Conservation (phyloP, 768 basidiomycete species). For the Infundibulicybe gibba region DNA sequence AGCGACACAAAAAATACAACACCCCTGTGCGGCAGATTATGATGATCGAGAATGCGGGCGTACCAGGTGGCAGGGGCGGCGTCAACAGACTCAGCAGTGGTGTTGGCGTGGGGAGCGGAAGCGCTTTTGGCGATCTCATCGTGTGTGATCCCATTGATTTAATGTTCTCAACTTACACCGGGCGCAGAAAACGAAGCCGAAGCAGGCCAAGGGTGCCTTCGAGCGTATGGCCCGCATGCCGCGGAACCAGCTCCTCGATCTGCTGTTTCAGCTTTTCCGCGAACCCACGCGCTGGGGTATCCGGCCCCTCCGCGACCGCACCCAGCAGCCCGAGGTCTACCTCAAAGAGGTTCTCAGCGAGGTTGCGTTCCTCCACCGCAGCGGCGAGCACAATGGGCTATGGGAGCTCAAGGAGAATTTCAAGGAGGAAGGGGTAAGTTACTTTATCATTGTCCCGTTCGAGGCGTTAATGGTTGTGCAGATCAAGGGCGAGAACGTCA, state of each 20-base stretch:
- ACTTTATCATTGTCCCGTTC: background rate
- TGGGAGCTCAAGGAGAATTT: conserved; percentile 80
- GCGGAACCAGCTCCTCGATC: conserved; percentile 81
- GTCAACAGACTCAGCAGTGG: conserved; percentile 81
- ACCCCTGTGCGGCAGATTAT: conserved; percentile 63
- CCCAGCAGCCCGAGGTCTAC: conserved; percentile 84
- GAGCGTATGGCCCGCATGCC: conserved; percentile 93
- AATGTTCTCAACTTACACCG: background rate
- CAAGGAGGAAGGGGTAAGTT: conserved; percentile 57
- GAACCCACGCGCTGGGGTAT: conserved; percentile 82
- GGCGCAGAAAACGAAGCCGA: conserved; percentile 60
- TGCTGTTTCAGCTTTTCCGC: conserved; percentile 75
- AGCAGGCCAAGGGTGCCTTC: conserved; percentile 65
- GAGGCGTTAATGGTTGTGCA: conserved; percentile 13
- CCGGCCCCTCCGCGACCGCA: conserved; percentile 69
- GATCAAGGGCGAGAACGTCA: conserved; percentile 45
- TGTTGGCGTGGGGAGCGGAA: conserved; percentile 50
- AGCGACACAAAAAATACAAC: conserved; percentile 62
- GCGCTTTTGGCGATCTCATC: conserved; percentile 61
- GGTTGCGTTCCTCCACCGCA: conserved; percentile 73
- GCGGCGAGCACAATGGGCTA: conserved; percentile 75
- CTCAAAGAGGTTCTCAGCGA: conserved; percentile 80
- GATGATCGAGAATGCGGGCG: conserved; percentile 70
- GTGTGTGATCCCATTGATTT: conserved; percentile 37
- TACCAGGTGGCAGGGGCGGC: conserved; percentile 65